These are phyloP conservation scores for Talaromyces atroroseus DNA, from an alignment of 2,329 filamentous ascomycete species.

Conservation along the genomic window DNA sequence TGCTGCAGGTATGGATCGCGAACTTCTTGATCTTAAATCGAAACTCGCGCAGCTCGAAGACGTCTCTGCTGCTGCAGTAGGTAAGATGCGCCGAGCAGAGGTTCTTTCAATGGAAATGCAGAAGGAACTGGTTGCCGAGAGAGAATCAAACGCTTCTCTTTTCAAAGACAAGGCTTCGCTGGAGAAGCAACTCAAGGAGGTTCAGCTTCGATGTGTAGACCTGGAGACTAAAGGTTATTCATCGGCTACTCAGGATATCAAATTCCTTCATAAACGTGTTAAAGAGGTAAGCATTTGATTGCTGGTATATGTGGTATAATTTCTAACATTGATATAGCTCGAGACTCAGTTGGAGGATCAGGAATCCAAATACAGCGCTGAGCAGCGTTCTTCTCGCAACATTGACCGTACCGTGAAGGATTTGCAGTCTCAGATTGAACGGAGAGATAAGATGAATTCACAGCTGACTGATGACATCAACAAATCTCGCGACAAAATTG, in stretches of 20 bases:
- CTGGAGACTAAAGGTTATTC: conserved; percentile 97
- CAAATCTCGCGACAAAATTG: conserved; percentile 83
- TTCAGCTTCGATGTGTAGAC: conserved; percentile 84
- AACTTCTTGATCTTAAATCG: conserved; percentile 83
- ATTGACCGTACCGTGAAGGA: conserved; percentile 93
- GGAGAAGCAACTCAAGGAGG: conserved; percentile 85
- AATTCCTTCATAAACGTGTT: conserved; percentile 88
- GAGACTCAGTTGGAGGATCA: conserved; percentile 81
- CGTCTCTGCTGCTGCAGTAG: conserved; percentile 81
- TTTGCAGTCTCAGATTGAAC: conserved; percentile 83
- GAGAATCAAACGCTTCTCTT: conserved; percentile 72
- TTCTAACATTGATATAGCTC: conserved; percentile 53
- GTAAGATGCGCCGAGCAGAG: conserved; percentile 95
- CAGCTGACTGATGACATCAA: conserved; percentile 77
- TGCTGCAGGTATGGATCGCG: conserved; percentile 80
- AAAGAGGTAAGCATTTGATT: conserved; percentile 67
- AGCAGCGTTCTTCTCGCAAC: conserved; percentile 82
- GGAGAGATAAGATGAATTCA: conserved; percentile 79
- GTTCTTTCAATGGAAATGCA: conserved; percentile 82
- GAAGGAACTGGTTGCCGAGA: conserved; percentile 81
- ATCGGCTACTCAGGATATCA: conserved; percentile 87
- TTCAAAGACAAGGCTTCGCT: conserved; percentile 85
- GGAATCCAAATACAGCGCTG: conserved; percentile 70
- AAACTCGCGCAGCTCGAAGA: conserved; percentile 89
- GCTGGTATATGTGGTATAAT: conserved; percentile 1